These are phyloP conservation scores for Aspergillus heteromorphus DNA, from an alignment of 495 filamentous ascomycete genomes.

Conservation along the genomic window DNA sequence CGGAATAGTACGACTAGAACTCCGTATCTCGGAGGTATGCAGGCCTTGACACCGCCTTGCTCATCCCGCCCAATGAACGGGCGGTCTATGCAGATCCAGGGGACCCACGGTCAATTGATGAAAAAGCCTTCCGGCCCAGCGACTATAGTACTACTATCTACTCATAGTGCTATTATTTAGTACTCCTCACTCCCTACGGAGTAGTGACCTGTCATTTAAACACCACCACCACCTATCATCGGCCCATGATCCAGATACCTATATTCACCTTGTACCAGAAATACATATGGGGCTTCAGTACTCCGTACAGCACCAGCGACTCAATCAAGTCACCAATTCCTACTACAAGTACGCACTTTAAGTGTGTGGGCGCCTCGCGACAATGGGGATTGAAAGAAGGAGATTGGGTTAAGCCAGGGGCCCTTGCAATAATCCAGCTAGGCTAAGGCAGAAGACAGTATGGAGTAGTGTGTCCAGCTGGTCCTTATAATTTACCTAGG, in stretches of 20 bases:
- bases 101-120: constrained; percentile 4
- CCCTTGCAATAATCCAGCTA: not conserved
- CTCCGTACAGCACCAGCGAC: not conserved
- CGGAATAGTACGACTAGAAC: too few relatives aligned
- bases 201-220: too few relatives aligned
- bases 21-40: constrained; percentile 10
- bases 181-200: too few relatives aligned
- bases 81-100: constrained; percentile 15
- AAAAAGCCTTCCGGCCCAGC: not conserved
- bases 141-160: too few relatives aligned
- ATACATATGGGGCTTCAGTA: too few relatives aligned
- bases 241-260: too few relatives aligned
- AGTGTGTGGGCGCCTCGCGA: not conserved
- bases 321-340: not conserved
- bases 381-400: not conserved
- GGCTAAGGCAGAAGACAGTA: constrained; percentile 1
- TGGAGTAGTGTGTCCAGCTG: not conserved
- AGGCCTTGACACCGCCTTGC: constrained; percentile 17
- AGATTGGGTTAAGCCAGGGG: not conserved
- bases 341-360: not conserved
- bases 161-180: too few relatives aligned
- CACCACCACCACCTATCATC: too few relatives aligned
- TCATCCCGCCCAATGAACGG: constrained; percentile 5
- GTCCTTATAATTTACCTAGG: too few relatives aligned
- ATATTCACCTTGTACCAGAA: too few relatives aligned